phyloP scores from a whole-genome alignment of 2,329 filamentous ascomycete genomes.

The Aspergillus udagawae region DNA sequence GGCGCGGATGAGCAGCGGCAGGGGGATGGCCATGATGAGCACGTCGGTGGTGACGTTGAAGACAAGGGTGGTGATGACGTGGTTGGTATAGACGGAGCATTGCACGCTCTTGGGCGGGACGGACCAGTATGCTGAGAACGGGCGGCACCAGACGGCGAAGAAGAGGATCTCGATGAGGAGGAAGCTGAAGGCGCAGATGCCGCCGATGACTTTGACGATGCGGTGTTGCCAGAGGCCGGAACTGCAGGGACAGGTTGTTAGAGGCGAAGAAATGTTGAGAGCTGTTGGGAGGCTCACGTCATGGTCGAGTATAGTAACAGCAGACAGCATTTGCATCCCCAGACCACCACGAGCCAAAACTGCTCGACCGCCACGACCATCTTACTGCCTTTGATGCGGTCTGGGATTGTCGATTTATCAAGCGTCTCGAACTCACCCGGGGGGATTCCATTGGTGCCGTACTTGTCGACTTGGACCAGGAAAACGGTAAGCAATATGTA shows the following conservation, averaged over 20 bases:
- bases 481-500: constrained; percentile 44
- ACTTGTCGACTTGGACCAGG: constrained; percentile 41
- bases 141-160: constrained; percentile 52
- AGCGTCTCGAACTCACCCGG: constrained; percentile 39
- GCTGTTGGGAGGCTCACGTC: constrained; percentile 40
- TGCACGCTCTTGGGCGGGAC: constrained; percentile 43
- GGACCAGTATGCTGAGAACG: constrained; percentile 51
- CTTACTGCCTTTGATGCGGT: constrained; percentile 51
- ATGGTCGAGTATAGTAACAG: constrained; percentile 52
- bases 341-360: constrained; percentile 49
- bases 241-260: constrained; percentile 9
- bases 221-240: constrained; percentile 28
- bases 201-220: constrained; percentile 41
- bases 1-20: constrained; percentile 44
- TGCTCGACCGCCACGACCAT: constrained; percentile 53
- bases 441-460: constrained; percentile 46
- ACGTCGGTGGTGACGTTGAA: constrained; percentile 49
- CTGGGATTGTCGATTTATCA: constrained; percentile 40
- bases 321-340: constrained; percentile 52
- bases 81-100: constrained; percentile 46
- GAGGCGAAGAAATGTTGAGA: not conserved
- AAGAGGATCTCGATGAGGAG: constrained; percentile 50
- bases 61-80: constrained; percentile 46
- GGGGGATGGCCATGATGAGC: constrained; percentile 43
- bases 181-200: constrained; percentile 45